Base-by-base conservation (phyloP, 1,139 yeast species). In the Geotrichum restrictum region DNA sequence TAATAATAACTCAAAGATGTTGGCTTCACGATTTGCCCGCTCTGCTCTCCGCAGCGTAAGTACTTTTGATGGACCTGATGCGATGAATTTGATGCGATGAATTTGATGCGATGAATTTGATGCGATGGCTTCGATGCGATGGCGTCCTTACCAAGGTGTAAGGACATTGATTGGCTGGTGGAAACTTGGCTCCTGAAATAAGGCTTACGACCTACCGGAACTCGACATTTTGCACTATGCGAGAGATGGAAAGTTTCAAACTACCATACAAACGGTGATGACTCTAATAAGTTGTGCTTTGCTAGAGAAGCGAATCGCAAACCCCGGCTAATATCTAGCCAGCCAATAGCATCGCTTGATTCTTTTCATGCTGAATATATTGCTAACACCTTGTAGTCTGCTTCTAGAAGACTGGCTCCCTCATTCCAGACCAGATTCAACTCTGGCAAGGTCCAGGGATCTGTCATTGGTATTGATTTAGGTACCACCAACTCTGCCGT, bases 401-500 rank as follows among this genome's bases (percentile, higher is more conserved):
- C 43, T 31, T 19, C 44, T 37, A 51, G 29, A 33, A 51, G 45
- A 42, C 37, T 51, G 24, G 49, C 53, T 45, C 49, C 49, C 31
- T 31, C 49, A 8, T 38, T 51, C 44, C 82, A 85, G 60, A 94
- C 94, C 7, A 71, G 71, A 51, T 62, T 60, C 51, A 57, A 57
- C 51, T 51, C 54, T 44, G 63, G 64, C 52, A 72, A 72, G 64
- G 73, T 72, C 56, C 74, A 71, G 60, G 76, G 76, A 49, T 79
- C 91, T 66, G 55, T 93, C 57, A 91, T 93, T 68, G 98, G 98
- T 80, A 91, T 93, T 70, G 98, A 93, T 78, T 81, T 94, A 73
- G 98, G 98, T 78, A 93, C 98, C 74, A 93, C 98, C 75, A 93
- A 93, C 82, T 93, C 98, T 55, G 98, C 98, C 57, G 98, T 93